A percentile compares a stretch with the other conserved stretches of the same genome.
Evolutionary conservation across 192 early-diverging fungal species (phyloP).

Genomic region (Rhizophagus clarus): DNA sequence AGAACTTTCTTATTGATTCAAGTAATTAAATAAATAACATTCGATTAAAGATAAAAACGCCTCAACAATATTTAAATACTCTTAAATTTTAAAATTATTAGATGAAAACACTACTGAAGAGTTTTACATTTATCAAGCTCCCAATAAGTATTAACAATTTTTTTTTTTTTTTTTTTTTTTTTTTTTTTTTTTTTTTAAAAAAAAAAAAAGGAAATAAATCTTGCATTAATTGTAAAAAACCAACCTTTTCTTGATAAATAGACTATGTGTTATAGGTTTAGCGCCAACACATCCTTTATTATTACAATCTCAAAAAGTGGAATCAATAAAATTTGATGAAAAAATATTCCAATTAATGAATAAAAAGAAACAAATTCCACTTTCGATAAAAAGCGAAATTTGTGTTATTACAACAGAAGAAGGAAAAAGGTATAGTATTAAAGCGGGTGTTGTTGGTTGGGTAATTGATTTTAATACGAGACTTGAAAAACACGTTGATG

Average conservation of each 20-base stretch:
- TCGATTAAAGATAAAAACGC: neutral
- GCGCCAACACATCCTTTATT: constrained; percentile 26
- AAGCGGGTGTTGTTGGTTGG: constrained; percentile 7
- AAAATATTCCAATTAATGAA: neutral
- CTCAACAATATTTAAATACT: neutral
- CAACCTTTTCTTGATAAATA: neutral
- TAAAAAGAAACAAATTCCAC: constrained; percentile 2
- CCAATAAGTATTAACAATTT: constrained; percentile 18
- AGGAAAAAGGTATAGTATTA: constrained; percentile 5
- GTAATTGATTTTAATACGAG: constrained; percentile 28
- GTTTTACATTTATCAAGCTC: constrained; percentile 32
- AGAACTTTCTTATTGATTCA: constrained; percentile 16
- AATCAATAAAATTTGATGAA: neutral
- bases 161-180: neutral
- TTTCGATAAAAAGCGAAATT: constrained; percentile 6
- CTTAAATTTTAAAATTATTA: neutral
- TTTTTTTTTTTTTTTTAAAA: neutral
- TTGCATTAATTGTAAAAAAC: too few species aligned
- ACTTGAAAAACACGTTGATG: neutral
- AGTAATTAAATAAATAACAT: neutral
- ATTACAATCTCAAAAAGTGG: neutral
- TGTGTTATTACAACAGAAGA: neutral
- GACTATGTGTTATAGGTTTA: constrained; percentile 32
- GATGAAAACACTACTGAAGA: constrained; percentile 24
- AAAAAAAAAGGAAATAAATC: too few species aligned